Conservation (phyloP, 2,329 filamentous ascomycete species). For the Colletotrichum sojae region DNA sequence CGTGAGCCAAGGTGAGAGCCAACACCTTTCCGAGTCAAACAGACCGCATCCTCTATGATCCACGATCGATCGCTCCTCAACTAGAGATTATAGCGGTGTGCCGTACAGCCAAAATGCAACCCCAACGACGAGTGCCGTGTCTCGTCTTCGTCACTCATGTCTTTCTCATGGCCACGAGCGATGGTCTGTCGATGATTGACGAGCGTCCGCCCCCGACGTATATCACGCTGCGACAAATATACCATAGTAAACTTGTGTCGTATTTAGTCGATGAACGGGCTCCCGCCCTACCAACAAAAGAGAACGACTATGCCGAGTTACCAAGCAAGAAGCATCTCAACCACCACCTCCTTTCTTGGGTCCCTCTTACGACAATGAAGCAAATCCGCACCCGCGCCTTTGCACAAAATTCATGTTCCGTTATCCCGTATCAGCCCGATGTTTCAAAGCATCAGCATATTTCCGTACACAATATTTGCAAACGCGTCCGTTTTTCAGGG, state of each 20-base stretch:
- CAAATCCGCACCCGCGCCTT: slow-evolving; percentile 21
- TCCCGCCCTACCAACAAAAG: slow-evolving; percentile 9
- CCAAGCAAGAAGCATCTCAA: slow-evolving; percentile 13
- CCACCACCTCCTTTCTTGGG: background rate
- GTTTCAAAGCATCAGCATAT: background rate
- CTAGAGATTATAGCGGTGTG: no score
- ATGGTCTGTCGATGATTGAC: no score
- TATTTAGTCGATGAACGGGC: slow-evolving; percentile 13
- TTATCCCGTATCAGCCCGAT: slow-evolving; percentile 29
- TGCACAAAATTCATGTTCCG: slow-evolving; percentile 34
- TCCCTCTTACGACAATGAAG: slow-evolving; percentile 7
- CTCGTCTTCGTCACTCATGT: no score
- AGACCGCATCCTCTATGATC: no score
- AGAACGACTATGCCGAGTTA: slow-evolving; percentile 16
- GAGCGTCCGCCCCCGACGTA: no score
- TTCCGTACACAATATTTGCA: slow-evolving; percentile 29
- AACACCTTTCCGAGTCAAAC: no score
- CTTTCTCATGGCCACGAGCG: no score
- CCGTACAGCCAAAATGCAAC: no score
- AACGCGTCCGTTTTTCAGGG: slow-evolving; percentile 12
- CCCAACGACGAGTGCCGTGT: no score
- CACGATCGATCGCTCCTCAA: no score
- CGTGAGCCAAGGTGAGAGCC: no score
- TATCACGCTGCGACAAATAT: background rate
- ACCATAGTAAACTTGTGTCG: slow-evolving; percentile 6